Evolutionary conservation across 495 filamentous ascomycete species (phyloP).

Genomic region (Penicillium silybi): DNA sequence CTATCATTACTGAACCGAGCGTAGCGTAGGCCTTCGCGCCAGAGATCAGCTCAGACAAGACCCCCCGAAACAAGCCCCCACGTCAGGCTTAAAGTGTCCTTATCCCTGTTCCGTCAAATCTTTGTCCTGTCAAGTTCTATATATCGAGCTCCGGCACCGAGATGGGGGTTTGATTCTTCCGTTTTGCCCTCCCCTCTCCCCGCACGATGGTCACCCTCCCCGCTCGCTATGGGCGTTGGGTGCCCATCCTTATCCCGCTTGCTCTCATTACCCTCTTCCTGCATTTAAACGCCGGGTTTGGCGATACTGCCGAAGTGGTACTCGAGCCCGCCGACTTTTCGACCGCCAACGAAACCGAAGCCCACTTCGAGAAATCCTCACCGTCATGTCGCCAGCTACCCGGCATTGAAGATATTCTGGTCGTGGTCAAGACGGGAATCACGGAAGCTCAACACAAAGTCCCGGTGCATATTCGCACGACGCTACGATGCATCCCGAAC

Average conservation of each 20-base stretch:
- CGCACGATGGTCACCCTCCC: constrained; percentile 16
- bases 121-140: neutral
- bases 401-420: constrained; percentile 36
- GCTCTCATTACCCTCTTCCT: constrained; percentile 15
- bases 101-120: neutral
- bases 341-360: neutral
- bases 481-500: constrained; percentile 44
- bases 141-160: constrained; percentile 4
- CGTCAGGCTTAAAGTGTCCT: neutral
- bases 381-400: constrained; percentile 25
- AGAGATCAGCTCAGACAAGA: neutral
- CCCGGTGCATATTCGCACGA: constrained; percentile 42
- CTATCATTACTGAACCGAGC: constrained; percentile 6
- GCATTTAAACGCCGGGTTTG: constrained; percentile 13
- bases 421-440: constrained; percentile 48
- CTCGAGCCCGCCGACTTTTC: constrained; percentile 1
- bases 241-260: constrained; percentile 12
- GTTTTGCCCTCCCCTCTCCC: neutral
- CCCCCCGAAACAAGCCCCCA: constrained; percentile 5
- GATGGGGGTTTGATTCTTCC: neutral
- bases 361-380: neutral
- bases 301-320: constrained; percentile 7
- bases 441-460: constrained; percentile 43
- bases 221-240: constrained; percentile 27
- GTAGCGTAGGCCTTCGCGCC: neutral